Base-by-base conservation (phyloP, 257 asterid genomes). In the Thymus mandschuricus region DNA sequence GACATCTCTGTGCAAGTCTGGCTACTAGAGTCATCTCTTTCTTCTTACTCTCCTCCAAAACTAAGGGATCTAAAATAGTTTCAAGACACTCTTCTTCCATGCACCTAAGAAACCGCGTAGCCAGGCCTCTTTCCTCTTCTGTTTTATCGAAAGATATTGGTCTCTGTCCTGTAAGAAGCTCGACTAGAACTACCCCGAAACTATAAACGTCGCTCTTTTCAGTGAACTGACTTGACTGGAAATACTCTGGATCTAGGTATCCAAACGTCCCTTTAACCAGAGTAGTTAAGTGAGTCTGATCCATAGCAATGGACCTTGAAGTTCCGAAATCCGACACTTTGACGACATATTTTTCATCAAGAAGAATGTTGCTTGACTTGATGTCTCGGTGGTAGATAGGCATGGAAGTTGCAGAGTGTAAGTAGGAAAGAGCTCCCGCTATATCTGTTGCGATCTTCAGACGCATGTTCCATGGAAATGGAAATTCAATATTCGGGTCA, bases 201-300 rank as follows among this genome's bases (percentile, higher is more conserved):
- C 78, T 72, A 78, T n/a, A n/a, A n/a, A n/a, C 81, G 10, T 72
- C 75, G 15, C 81, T 72, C 58, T 78, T 78, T 10, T 72, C 77
- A 28, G 71, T 76, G 66, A 76, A 76, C 3, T 70, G 80, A 2
- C 73, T 70, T 12, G 81, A 64, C 12, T 66, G 73, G 43, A 78
- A 73, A 40, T 78, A 78, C 54, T 78, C 78, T 0, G 21, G 21
- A 21, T 21, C 21, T 21, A 21, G 21, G 21, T 21, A 21, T 21
- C 21, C 21, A 21, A 21, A 21, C 21, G 21, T 21, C 21, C 21
- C 21, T 21, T 21, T 21, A 21, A 21, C 21, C 21, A 21, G 21
- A 21, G 21, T 21, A 21, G 21, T 21, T 21, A 21, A 21, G 21
- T 21, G 21, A 21, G 21, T 21, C 21, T 21, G 21, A 21, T 21